Percentiles rank a stretch among this genome's conserved stretches.
phyloP scores from a whole-genome alignment of 352 stramenopile genomes.

The Globisporangium alternatum region DNA sequence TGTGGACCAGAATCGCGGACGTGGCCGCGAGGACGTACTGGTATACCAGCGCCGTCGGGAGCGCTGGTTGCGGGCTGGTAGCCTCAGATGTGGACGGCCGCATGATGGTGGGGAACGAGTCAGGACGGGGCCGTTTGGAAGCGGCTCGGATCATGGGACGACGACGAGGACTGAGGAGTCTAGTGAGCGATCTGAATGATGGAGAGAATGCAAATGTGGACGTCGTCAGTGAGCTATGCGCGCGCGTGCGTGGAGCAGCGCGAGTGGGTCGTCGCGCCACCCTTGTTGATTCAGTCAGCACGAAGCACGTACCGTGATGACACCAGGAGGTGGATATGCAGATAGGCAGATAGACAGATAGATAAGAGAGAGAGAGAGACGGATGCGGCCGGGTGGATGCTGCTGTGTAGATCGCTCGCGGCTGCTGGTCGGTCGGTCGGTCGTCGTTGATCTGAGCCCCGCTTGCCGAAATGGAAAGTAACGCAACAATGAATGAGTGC shows the following conservation, averaged over 20 bases:
- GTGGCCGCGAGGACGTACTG: conserved; percentile 11
- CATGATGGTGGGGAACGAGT: not conserved
- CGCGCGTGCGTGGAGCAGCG: not conserved
- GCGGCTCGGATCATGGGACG: conserved; percentile 10
- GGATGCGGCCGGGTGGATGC: no score
- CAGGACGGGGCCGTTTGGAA: conserved; percentile 14
- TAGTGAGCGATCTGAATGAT: not conserved
- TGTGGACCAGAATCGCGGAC: conserved; percentile 8
- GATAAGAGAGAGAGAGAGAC: not conserved
- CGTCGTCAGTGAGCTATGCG: not conserved
- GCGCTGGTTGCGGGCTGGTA: not conserved
- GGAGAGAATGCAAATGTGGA: not conserved
- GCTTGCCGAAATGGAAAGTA: conserved; percentile 24
- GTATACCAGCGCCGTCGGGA: not conserved
- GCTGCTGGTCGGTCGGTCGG: not conserved
- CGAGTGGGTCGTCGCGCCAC: not conserved
- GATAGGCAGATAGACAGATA: not conserved
- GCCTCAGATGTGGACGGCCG: not conserved
- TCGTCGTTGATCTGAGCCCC: conserved; percentile 8
- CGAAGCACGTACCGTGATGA: not conserved
- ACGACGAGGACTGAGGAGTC: no score
- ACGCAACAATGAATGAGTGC: not conserved
- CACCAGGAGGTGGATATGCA: conserved; percentile 6
- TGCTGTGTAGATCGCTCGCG: not conserved
- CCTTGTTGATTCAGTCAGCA: not conserved